Evolutionary conservation across 2,329 filamentous ascomycete genomes (phyloP), one percentile per base, ranked within the genome.

Genomic region (Nigrospora oryzae): DNA sequence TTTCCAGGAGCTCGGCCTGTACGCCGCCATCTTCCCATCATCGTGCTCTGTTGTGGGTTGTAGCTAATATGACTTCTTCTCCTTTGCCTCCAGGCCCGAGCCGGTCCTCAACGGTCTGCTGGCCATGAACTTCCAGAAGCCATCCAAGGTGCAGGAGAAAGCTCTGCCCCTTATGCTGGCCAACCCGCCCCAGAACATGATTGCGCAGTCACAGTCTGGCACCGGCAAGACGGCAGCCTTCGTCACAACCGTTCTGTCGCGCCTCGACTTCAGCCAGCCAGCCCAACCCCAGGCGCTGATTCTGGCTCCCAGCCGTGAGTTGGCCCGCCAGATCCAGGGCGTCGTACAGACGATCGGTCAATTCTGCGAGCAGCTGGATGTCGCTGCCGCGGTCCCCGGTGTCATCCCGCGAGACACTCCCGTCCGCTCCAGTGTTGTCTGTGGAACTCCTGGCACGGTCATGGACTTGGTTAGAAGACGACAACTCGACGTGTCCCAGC

Each of bases 221-320:
- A 98, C 93, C 16, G 93, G 93, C 60, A 98, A 98, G 74, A 98
- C 93, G 0, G 93, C 90, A 16, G 93, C 93, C 17, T 98, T 98
- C 64, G 87, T 93, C 38, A 83, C 95, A 50, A 95, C 95, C 49
- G 86, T 95, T 49, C 77, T 98, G 36, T 86, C 86, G 47, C 88
- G 93, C 51, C 69, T 97, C 60, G 89, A 98, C 59, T 77, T 90
- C 47, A 71, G 60, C 42, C 75, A 78, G 51, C 74, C 82, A 16
- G 69, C 79, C 28, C 73, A 78, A 52, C 90, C 91, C 2, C 93
- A 98, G 68, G 89, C 89, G 13, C 69, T 98, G 36, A 84, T 90
- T 32, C 79, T 98, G 31, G 93, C 91, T 3, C 93, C 93, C 1
- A 96, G 88, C 53, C 86, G 93, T 63, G 93, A 98, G 70, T 76